phyloP scores from a whole-genome alignment of 1,284 basidiomycete species.

The Sparassis latifolia region DNA sequence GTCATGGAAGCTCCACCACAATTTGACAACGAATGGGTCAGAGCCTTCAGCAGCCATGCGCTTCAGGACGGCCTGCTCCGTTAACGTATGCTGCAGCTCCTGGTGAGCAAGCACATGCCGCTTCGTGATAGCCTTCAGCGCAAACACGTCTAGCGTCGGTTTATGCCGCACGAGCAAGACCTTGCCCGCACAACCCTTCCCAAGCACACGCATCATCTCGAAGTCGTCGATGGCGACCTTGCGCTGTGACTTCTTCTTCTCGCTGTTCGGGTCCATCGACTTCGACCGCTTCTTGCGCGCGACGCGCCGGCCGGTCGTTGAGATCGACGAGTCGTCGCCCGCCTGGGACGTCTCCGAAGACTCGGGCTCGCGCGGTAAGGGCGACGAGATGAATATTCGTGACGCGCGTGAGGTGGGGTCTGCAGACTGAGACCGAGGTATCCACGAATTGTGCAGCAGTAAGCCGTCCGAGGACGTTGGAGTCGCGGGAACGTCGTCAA shows the following conservation, averaged over 20 bases:
- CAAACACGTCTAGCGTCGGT: constrained; percentile 66
- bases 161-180: constrained; percentile 84
- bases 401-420: constrained; percentile 57
- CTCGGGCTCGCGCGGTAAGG: constrained; percentile 34
- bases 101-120: constrained; percentile 92
- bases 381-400: constrained; percentile 39
- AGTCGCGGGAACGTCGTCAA: constrained; percentile 26
- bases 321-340: constrained; percentile 57
- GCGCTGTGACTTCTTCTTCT: constrained; percentile 49
- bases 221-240: constrained; percentile 86
- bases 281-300: constrained; percentile 52
- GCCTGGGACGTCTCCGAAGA: constrained; percentile 41
- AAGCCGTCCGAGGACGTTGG: constrained; percentile 32
- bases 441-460: constrained; percentile 29
- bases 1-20: constrained; percentile 96
- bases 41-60: constrained; percentile 76
- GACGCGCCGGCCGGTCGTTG: constrained; percentile 36
- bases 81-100: constrained; percentile 91
- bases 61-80: constrained; percentile 90
- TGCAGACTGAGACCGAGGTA: constrained; percentile 70
- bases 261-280: constrained; percentile 43
- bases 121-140: constrained; percentile 96
- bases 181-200: constrained; percentile 95
- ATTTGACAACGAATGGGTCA: constrained; percentile 90
- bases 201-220: constrained; percentile 92